Base-by-base conservation (phyloP, 495 filamentous ascomycete species). In the Penicillium coprophilum region DNA sequence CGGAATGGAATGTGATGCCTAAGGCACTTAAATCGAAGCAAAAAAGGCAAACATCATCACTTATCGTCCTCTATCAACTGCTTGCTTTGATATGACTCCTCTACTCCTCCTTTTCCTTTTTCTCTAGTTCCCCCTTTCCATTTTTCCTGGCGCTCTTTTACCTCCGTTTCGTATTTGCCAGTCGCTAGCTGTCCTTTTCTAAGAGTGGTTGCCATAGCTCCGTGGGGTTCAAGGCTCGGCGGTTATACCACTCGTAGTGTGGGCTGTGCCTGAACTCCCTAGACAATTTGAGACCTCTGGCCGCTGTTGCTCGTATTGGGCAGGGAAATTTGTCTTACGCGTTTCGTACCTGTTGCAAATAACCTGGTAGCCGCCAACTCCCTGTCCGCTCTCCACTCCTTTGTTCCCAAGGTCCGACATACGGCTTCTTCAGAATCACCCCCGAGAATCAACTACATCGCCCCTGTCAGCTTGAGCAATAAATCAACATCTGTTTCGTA, bases 21-120 rank as follows among this genome's bases (percentile, higher is more conserved):
- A 4, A 48, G 53, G 38, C 38, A 41, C 1, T 5, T 6, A 7
- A 50, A 12, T 19, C 23, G 9, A 38, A 58, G 53, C 58, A 66
- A 68, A 68, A 21, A 21, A 61, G 57, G 55, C 65, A 65, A 68
- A 68, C 65, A 65, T 17, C 17, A 11, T 60, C 55, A 59, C 58
- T 66, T 64, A 66, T 69, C 66, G 65, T 50, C 47, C 50, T 48
- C 50, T 48, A 39, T 44, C 39, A 47, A 52, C 39, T 20, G 19
- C 56, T 49, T 39, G 21, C 36, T 40, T 39, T 40, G 23, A 51
- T 19, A 20, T 32, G 46, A 39, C 34, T 39, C 21, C 32, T 50
- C 30, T 50, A 53, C 28, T 38, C 53, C 40, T 46, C 32, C 49
- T 40, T 58, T 23, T 41, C 30, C 24, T 48, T 56, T 43, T 49